phyloP scores from a whole-genome alignment of 257 asterid species.

The Solanum stenotomum region DNA sequence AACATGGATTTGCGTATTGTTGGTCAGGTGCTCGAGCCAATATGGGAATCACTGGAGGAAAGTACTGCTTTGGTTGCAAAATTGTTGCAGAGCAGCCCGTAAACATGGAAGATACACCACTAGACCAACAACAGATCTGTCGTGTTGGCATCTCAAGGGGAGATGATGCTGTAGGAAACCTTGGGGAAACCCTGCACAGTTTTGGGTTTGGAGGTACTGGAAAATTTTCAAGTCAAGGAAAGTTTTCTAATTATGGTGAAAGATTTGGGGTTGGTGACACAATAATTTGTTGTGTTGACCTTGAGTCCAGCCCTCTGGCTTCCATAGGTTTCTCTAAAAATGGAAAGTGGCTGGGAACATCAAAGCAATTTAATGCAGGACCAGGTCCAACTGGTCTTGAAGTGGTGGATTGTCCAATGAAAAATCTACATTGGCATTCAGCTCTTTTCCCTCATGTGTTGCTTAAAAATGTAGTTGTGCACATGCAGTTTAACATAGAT shows the following conservation, averaged over 20 bases:
- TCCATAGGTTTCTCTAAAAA: conserved; percentile 48
- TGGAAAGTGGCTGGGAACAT: conserved; percentile 48
- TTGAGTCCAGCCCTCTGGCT: conserved; percentile 38
- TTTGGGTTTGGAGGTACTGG: conserved; percentile 56
- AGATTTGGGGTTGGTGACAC: conserved; percentile 44
- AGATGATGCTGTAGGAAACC: conserved; percentile 38
- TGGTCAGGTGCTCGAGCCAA: conserved; percentile 77
- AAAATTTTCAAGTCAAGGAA: conserved; percentile 32
- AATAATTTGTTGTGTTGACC: conserved; percentile 42
- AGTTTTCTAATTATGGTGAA: conserved; percentile 30
- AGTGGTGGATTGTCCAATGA: conserved; percentile 24
- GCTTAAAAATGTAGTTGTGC: conserved; percentile 46
- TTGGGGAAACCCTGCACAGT: conserved; percentile 43
- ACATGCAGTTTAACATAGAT: conserved; percentile 36
- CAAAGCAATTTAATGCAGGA: conserved; percentile 47
- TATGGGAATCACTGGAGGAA: conserved; percentile 48
- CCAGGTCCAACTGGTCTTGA: conserved; percentile 33
- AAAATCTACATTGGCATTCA: conserved; percentile 20
- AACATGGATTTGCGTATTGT: conserved; percentile 53
- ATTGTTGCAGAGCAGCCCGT: conserved; percentile 37
- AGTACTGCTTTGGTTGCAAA: conserved; percentile 59
- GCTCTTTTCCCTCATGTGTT: conserved; percentile 56
- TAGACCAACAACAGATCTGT: conserved; percentile 33
- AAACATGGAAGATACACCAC: conserved; percentile 40
- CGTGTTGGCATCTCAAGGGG: conserved; percentile 53